Evolutionary conservation across 352 stramenopile genomes (phyloP), one percentile per base, ranked within the genome.

Genomic region (Globisporangium mamillatum): DNA sequence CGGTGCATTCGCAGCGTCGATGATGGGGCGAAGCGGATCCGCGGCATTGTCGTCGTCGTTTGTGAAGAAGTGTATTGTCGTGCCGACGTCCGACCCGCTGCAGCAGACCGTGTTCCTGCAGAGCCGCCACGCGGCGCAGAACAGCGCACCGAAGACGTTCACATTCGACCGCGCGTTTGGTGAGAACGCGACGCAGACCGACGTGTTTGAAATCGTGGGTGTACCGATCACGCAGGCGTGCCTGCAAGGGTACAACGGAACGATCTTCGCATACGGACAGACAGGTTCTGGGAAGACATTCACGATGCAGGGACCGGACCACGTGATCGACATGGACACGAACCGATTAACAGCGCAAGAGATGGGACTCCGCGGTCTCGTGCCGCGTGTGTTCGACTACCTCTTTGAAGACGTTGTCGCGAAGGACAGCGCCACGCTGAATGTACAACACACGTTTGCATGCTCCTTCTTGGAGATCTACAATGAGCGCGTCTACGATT

Each of bases 401-500:
- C 70, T 95, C n/a, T 93, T 95, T 54, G 67, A 89, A 66, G 84
- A 89, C 38, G 63, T 79, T 6, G 66, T 69, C n/a, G 58, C 48
- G 4, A 58, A 70, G 25, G 62, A 62, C 38, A 41, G 38, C 16
- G 69, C 52, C 50, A 66, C 64, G 22, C 6, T 22, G 63, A 78
- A 76, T 14, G 78, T 92, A 16, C 62, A 90, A 63, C 81, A 90
- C 69, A 92, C 74, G 55, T 92, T 92, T 60, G 69, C 79, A 4
- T 93, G 86, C 76, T 97, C 91, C 0, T 98, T 98, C 71, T 75
- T 98, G 54, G 94, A 98, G 76, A 98, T 98, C 64, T 98, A 98
- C 77, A 98, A 98, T 72, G 94, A 98, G 74, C 82, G 89, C 36
- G 94, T 98, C 53, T 98, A 91, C 67, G 94, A 98, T 78, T 59